Percentiles rank a stretch among this genome's conserved stretches.
These are phyloP conservation scores for Apiotrichum gamsii DNA, from an alignment of 1,284 basidiomycete species.

Conservation along the genomic window DNA sequence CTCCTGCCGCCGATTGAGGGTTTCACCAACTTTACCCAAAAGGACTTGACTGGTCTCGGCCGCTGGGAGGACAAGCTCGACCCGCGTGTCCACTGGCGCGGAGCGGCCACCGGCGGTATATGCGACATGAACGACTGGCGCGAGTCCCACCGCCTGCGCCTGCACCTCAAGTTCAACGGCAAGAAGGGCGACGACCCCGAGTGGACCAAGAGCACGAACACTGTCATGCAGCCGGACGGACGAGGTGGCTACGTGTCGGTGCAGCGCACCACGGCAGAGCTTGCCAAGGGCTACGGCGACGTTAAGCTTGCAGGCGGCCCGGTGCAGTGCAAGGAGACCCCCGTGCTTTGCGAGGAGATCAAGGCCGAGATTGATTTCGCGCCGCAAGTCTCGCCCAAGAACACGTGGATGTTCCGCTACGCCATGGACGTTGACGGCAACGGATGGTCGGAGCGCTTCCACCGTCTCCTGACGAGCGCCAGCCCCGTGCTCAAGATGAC, in stretches of 20 bases:
- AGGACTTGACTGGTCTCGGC: constrained; percentile 26
- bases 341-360: constrained; percentile 34
- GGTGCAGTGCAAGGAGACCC: constrained; percentile 26
- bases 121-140: constrained; percentile 43
- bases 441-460: constrained; percentile 64
- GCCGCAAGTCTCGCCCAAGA: constrained; percentile 48
- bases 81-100: constrained; percentile 48
- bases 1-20: constrained; percentile 43
- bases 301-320: constrained; percentile 44
- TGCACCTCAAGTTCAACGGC: constrained; percentile 47
- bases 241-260: constrained; percentile 33
- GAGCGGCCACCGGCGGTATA: constrained; percentile 46
- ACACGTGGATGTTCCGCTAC: constrained; percentile 52
- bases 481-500: constrained; percentile 48
- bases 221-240: constrained; percentile 44
- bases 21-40: constrained; percentile 38
- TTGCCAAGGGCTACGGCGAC: constrained; percentile 46
- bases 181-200: constrained; percentile 35
- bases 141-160: constrained; percentile 45
- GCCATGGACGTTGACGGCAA: constrained; percentile 54
- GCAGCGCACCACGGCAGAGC: constrained; percentile 24
- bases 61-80: constrained; percentile 45
- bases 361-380: constrained; percentile 49
- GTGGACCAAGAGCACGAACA: constrained; percentile 27
- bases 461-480: constrained; percentile 44